A percentile compares a stretch with the other conserved stretches of the same genome.
Conservation (phyloP, 768 basidiomycete genomes). For the Krasilnikovozyma curviuscula region DNA sequence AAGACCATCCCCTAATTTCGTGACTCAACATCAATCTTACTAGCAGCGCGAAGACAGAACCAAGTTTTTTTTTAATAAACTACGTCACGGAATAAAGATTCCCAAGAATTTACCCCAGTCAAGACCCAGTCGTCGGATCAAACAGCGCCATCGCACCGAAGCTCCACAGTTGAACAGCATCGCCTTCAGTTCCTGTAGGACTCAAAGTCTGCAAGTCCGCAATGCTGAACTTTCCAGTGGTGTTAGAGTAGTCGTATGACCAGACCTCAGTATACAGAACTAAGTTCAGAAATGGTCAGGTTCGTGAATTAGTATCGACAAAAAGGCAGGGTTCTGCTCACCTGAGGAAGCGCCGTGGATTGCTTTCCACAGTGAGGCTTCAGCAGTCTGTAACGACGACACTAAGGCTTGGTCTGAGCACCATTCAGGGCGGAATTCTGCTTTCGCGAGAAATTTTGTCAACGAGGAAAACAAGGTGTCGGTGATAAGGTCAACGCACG, state of each 20-base stretch:
- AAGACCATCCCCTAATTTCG: too few relatives aligned
- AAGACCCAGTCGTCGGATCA: too few relatives aligned
- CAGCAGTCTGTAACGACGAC: constrained; percentile 25
- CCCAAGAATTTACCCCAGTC: too few relatives aligned
- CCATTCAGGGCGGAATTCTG: constrained; percentile 26
- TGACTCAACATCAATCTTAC: too few relatives aligned
- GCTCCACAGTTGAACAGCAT: constrained; percentile 28
- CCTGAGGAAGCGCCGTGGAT: constrained; percentile 27
- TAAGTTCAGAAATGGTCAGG: constrained; percentile 20
- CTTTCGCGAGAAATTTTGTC: too few relatives aligned
- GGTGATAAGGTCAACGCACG: too few relatives aligned
- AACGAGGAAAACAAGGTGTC: too few relatives aligned
- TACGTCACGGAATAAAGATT: too few relatives aligned
- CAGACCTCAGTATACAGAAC: constrained; percentile 31
- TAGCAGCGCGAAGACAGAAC: too few relatives aligned
- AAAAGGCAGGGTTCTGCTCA: constrained; percentile 13
- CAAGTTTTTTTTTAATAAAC: too few relatives aligned
- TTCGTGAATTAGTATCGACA: background rate
- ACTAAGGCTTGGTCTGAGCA: constrained; percentile 27
- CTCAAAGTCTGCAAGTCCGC: constrained; percentile 30
- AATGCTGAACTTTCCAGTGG: constrained; percentile 27
- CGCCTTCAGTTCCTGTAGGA: constrained; percentile 31
- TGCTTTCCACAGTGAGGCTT: constrained; percentile 28
- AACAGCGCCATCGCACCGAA: too few relatives aligned
- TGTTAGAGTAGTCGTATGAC: constrained; percentile 27